Percentiles rank a stretch among this genome's conserved stretches.
Evolutionary conservation across 2,329 filamentous ascomycete species (phyloP).

Genomic region (Stagonosporopsis rhizophila): DNA sequence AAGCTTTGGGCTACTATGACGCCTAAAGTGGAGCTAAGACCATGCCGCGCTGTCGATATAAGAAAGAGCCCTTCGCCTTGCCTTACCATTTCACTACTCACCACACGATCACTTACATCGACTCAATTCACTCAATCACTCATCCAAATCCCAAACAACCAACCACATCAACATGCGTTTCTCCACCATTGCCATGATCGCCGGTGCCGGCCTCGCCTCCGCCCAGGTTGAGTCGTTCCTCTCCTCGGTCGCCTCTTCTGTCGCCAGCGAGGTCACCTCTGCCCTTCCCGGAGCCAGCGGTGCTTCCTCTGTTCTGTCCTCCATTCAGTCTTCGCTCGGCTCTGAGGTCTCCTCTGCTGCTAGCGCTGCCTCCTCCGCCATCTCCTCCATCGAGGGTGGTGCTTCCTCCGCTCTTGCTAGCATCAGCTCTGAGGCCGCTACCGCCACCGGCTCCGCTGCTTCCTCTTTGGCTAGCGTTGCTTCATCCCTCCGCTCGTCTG

Average conservation of each 20-base stretch:
- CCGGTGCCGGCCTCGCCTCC: constrained; percentile 39
- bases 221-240: constrained; percentile 39
- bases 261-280: constrained; percentile 17
- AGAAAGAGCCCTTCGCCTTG: constrained; percentile 23
- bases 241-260: constrained; percentile 32
- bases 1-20: constrained; percentile 24
- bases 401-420: constrained; percentile 26
- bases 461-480: constrained; percentile 6
- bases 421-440: constrained; percentile 21
- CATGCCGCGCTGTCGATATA: constrained; percentile 28
- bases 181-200: constrained; percentile 40
- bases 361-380: constrained; percentile 16
- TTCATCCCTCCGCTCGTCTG: constrained; percentile 9
- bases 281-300: constrained; percentile 20
- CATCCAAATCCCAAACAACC: constrained; percentile 9
- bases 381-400: constrained; percentile 23
- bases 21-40: constrained; percentile 19
- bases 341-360: constrained; percentile 20
- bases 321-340: constrained; percentile 14
- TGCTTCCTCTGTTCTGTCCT: constrained; percentile 8
- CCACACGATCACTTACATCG: constrained; percentile 21
- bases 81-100: constrained; percentile 17
- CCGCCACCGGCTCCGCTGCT: constrained; percentile 16
- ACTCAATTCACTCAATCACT: constrained; percentile 15
- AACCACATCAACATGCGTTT: constrained; percentile 45